Evolutionary conservation across 2,329 filamentous ascomycete genomes (phyloP).

Genomic region (Geosmithia morbida): DNA sequence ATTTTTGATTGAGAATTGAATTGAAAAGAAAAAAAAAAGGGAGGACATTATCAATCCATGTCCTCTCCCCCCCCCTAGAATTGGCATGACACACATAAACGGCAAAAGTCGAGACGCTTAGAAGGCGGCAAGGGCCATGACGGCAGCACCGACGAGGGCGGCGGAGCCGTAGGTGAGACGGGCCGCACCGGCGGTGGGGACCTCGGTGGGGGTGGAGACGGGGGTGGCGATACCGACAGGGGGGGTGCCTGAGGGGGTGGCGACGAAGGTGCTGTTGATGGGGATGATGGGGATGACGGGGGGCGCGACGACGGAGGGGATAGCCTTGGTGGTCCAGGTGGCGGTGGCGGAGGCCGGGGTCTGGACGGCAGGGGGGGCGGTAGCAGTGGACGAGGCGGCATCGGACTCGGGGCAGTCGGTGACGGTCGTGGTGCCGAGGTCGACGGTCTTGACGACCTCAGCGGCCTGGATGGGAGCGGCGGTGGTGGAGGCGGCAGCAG

Average conservation of each 20-base stretch:
- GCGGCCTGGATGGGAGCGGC: conserved; percentile 6
- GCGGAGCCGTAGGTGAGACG: conserved; percentile 21
- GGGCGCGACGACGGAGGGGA: conserved; percentile 8
- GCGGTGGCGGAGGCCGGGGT: conserved; percentile 2
- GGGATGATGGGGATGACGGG: conserved; percentile 15
- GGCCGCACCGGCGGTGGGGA: conserved; percentile 13
- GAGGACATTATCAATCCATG: no score
- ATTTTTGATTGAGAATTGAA: no score
- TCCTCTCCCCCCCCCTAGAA: no score
- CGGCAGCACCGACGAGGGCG: conserved; percentile 22
- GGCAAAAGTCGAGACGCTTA: conserved; percentile 12
- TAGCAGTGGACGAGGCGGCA: conserved; percentile 9
- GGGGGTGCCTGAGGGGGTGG: conserved; percentile 5
- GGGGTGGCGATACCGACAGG: neutral
- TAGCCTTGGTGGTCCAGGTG: neutral
- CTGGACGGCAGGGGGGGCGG: conserved; percentile 8
- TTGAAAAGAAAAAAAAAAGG: no score
- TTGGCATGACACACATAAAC: no score
- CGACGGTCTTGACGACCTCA: conserved; percentile 7
- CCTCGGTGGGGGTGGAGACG: neutral
- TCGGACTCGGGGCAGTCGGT: conserved; percentile 6
- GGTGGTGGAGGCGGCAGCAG: conserved; percentile 9
- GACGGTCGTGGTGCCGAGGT: conserved; percentile 15
- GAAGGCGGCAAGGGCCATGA: conserved; percentile 26
- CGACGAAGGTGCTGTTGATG: conserved; percentile 6